Base-by-base conservation (phyloP, 2,329 filamentous ascomycete species). In the Magnaporthiopsis rhizophila region DNA sequence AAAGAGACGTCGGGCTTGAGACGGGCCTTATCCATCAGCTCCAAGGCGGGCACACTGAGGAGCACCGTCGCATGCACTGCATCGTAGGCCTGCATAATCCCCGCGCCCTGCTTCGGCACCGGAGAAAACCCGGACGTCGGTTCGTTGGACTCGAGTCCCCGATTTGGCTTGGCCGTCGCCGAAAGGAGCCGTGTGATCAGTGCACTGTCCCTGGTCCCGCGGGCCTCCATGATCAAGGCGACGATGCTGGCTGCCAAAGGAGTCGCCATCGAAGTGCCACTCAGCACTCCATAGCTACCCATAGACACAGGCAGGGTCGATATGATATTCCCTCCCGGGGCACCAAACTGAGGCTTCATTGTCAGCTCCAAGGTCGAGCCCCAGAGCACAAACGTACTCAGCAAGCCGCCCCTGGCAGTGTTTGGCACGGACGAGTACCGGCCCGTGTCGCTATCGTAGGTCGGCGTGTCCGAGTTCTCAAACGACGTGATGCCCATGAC, bases 51-150 rank as follows among this genome's bases (percentile, higher is more conserved):
- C 0, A 75, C 72, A 58, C 72, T 73, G 15, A 81, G 70, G 26
- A 75, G 64, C 0, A 74, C 76, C 1, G 70, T 76, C 21, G 74
- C 70, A 58, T 77, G 71, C 8, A 78, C 73, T 1, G 77, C 76
- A 61, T 78, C 74, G 65, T 73, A 77, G 13, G 77, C 78, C 59
- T 79, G 73, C 28, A 81, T 69, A 5, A 80, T 71, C 3, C 79
- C 79, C 58, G 71, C 76, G 45, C 79, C 79, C 67, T 78, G 76
- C 65, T 80, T 78, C 5, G 75, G 69, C 3, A 79, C 75, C 8
- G 79, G 62, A 5, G 53, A 18, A 3, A 63, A 4, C 72, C 53
- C 62, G 32, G 50, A 18, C 8, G 6, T 38, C 21, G 7, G 50
- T 45, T 45, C 13, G 38, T 15, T 18, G 38, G 18, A 2, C 3